These are phyloP conservation scores for Fusarium sulawesiense DNA, from an alignment of 2,329 filamentous ascomycete species.

Conservation along the genomic window DNA sequence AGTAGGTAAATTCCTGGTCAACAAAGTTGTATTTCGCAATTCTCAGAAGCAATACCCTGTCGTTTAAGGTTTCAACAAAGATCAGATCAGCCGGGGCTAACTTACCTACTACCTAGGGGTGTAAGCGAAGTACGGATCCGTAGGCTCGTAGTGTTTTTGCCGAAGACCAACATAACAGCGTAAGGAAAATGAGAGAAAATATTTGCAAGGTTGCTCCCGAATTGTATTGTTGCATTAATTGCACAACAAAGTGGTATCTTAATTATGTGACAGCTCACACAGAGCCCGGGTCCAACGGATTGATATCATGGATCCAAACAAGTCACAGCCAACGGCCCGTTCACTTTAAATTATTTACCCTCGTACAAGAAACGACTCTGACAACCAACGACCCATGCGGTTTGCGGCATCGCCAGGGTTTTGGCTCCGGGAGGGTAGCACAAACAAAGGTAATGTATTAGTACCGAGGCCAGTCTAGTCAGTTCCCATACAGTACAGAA, in stretches of 20 bases:
- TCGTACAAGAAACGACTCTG: constrained; percentile 1
- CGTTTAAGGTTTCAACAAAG: constrained; percentile 37
- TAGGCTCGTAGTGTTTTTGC: constrained; percentile 20
- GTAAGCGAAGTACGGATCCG: constrained; percentile 16
- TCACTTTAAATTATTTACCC: not conserved
- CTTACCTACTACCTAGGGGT: constrained; percentile 2
- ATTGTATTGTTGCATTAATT: not conserved
- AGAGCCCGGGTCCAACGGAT: constrained; percentile 30
- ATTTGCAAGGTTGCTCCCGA: constrained; percentile 1
- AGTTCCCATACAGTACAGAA: not conserved
- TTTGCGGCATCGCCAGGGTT: not conserved
- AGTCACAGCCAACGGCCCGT: not conserved
- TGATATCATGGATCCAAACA: constrained; percentile 1
- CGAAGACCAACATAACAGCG: constrained; percentile 12
- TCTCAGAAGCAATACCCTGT: constrained; percentile 15
- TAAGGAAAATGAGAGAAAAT: not conserved
- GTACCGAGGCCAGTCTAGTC: not conserved
- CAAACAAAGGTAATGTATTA: not conserved
- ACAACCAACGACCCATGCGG: not conserved
- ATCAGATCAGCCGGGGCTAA: constrained; percentile 33
- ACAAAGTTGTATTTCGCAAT: constrained; percentile 5
- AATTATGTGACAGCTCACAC: constrained; percentile 28
- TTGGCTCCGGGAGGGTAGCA: not conserved
- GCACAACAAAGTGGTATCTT: not conserved
- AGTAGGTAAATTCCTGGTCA: not conserved